Conservation (phyloP, 176 grass and related monocot species). For the Zoysia pacifica region DNA sequence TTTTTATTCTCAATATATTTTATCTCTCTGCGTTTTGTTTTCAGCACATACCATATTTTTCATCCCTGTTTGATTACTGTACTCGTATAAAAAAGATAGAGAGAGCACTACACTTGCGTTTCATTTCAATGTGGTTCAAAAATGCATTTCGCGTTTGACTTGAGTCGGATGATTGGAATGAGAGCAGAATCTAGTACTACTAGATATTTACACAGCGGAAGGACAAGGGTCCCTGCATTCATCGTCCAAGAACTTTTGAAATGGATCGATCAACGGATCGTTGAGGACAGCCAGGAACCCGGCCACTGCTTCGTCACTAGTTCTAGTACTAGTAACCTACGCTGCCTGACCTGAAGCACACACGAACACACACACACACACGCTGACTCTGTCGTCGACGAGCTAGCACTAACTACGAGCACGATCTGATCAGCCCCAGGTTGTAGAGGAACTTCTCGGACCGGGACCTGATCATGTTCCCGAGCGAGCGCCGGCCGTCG, state of each 20-base stretch:
- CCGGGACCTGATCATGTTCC: conserved; percentile 79
- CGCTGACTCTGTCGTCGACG: background rate
- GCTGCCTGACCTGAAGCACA: background rate
- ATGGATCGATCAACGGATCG: conserved; percentile 33
- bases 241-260: conserved; percentile 25
- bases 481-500: conserved; percentile 51
- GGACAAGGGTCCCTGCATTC: background rate
- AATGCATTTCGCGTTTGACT: background rate
- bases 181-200: background rate
- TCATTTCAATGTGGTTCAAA: background rate
- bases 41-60: too few species aligned
- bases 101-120: background rate
- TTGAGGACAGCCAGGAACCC: conserved; percentile 4
- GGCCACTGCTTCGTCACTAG: background rate
- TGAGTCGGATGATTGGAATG: background rate
- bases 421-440: conserved; percentile 80
- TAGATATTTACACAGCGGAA: conserved; percentile 36
- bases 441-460: conserved; percentile 94
- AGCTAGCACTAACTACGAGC: conserved; percentile 32
- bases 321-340: background rate
- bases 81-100: too few species aligned
- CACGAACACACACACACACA: background rate
- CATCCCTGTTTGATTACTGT: too few species aligned
- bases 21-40: too few species aligned
- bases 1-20: too few species aligned